Evolutionary conservation across 441 rosid species (phyloP), one percentile per base, ranked within the genome.

Genomic region (Adansonia grandidieri): DNA sequence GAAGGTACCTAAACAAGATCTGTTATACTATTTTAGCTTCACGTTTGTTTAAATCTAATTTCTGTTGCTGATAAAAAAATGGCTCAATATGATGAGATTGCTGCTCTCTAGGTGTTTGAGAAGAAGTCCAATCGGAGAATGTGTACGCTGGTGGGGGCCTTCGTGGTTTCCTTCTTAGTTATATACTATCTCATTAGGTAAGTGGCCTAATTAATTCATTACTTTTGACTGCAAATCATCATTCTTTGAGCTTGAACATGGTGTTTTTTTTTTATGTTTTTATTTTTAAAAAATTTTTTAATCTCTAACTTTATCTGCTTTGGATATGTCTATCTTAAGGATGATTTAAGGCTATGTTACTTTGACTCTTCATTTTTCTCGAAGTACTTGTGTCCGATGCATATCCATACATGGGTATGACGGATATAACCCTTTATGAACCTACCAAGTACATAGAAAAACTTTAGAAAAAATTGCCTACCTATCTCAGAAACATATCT

Each of bases 151-250:
- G 91, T 85, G 5, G 88, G 54, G 37, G 82, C 85, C 86, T 91
- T 95, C 57, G 80, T 92, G 80, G 80, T 85, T 73, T 77, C 84
- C 76, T 92, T 93, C 85, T 74, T 90, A 71, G 17, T 82, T 60
- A 45, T 91, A 79, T 91, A 87, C 79, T 92, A 85, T 84, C 88
- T 93, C 77, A 75, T 90, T 40, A 93, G 96, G 97, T 89, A 86
- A 78, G 58, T 44, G 76, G 66, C 62, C 50, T 28, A 57, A 24
- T 75, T 54, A 37, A 64, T 37, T 54, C 5, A 54, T 71, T 42
- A 9, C 73, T 9, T 5, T 51, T 22, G 48, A 22, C 50, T 51
- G 63, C 54, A 51, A 60, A 22, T 32, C 10, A 15, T 60, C 45
- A 6, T 48, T 2, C 58, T 40, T 9, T 28, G 40, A 24, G 22